These are phyloP conservation scores for Ceratobasidium sp. DNA, from an alignment of 1,284 basidiomycete species.

Conservation along the genomic window DNA sequence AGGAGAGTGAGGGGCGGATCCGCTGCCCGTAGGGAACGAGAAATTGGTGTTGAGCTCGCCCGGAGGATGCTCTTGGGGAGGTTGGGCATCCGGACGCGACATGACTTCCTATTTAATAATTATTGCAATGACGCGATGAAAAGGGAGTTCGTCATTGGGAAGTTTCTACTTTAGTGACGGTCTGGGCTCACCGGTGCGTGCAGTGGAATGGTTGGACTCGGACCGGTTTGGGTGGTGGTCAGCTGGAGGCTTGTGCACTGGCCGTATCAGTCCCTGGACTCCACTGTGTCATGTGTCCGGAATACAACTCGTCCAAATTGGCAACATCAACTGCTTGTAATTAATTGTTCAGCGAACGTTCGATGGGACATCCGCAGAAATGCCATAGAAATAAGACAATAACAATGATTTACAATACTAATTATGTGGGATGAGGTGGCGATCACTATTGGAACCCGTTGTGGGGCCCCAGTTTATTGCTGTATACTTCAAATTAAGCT, in stretches of 20 bases:
- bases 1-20: conserved; percentile 27
- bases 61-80: neutral
- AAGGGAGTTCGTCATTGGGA: neutral
- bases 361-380: too few species aligned
- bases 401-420: too few species aligned
- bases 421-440: neutral
- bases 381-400: too few species aligned
- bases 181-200: conserved; percentile 8
- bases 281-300: neutral
- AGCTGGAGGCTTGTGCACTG: conserved; percentile 14
- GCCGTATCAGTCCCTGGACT: neutral
- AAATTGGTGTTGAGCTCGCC: conserved; percentile 28
- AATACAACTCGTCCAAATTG: neutral
- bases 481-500: neutral
- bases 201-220: neutral
- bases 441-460: neutral
- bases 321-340: too few species aligned
- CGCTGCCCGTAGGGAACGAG: conserved; percentile 22
- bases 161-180: neutral
- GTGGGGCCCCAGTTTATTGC: conserved; percentile 10
- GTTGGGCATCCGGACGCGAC: neutral
- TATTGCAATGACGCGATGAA: conserved; percentile 17
- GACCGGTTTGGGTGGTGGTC: conserved; percentile 24
- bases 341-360: too few species aligned
- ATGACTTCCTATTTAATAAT: too few species aligned